These are phyloP conservation scores for Salix brachista DNA, from an alignment of 345 rosid species.

Conservation along the genomic window DNA sequence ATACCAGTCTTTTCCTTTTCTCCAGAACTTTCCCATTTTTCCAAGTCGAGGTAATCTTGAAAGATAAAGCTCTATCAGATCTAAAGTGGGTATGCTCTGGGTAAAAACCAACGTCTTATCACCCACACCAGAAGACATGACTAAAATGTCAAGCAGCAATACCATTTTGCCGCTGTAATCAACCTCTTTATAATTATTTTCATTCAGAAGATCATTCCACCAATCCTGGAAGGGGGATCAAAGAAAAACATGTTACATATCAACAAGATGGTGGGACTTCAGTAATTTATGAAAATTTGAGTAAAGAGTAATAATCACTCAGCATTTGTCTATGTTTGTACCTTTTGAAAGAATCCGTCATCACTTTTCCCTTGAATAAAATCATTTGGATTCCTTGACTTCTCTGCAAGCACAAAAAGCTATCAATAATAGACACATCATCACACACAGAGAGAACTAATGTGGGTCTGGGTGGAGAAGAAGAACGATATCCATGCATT, in stretches of 20 bases:
- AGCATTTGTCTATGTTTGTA: slow-evolving; percentile 18
- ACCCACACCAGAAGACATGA: slow-evolving; percentile 65
- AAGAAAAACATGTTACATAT: background rate
- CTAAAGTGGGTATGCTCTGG: slow-evolving; percentile 97
- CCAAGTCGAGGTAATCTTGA: slow-evolving; percentile 71
- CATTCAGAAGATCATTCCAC: slow-evolving; percentile 93
- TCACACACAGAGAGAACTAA: background rate
- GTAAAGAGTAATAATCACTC: background rate
- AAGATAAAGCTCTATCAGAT: slow-evolving; percentile 90
- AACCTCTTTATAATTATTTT: slow-evolving; percentile 61
- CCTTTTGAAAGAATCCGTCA: slow-evolving; percentile 68
- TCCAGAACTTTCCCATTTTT: slow-evolving; percentile 81
- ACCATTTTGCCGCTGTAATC: slow-evolving; percentile 97
- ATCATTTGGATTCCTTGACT: slow-evolving; percentile 44
- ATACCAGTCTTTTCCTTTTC: slow-evolving; percentile 96
- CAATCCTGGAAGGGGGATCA: slow-evolving; percentile 56
- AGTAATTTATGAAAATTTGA: background rate
- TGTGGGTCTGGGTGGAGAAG: background rate
- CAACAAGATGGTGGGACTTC: background rate
- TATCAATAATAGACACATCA: background rate
- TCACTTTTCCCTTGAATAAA: slow-evolving; percentile 49
- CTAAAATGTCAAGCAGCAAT: slow-evolving; percentile 81
- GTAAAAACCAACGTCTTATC: slow-evolving; percentile 95
- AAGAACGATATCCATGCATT: background rate
- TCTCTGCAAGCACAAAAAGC: slow-evolving; percentile 41